Conservation (phyloP, 2,329 filamentous ascomycete genomes). For the Exserohilum rostratum region DNA sequence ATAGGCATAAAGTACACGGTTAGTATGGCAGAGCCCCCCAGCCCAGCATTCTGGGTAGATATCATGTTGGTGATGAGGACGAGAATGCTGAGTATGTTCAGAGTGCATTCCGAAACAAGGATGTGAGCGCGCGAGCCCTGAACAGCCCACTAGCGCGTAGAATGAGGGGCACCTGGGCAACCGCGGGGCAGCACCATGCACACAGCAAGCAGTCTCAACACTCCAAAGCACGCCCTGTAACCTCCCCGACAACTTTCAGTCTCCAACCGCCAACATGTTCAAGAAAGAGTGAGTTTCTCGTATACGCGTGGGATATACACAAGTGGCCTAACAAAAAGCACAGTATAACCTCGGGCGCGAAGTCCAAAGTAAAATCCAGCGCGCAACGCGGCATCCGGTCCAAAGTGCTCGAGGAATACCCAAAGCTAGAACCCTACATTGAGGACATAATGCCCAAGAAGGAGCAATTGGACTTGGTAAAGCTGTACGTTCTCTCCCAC, state of each 20-base stretch:
- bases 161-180: constrained; percentile 12
- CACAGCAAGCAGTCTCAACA: constrained; percentile 11
- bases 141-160: constrained; percentile 12
- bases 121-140: constrained; percentile 1
- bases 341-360: constrained; percentile 77
- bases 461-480: constrained; percentile 84
- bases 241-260: not conserved
- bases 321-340: not conserved
- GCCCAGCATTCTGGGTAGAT: no score
- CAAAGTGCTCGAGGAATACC: constrained; percentile 83
- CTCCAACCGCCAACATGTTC: constrained; percentile 37
- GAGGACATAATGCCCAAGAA: constrained; percentile 97
- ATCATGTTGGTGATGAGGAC: no score
- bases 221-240: constrained; percentile 1
- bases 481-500: constrained; percentile 63
- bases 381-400: constrained; percentile 85
- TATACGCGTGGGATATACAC: no score
- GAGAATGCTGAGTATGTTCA: no score
- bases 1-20: no score
- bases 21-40: no score
- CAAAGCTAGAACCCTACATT: constrained; percentile 82
- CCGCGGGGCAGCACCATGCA: constrained; percentile 11
- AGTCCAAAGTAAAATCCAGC: constrained; percentile 97
- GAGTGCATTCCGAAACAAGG: not conserved
- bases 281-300: constrained; percentile 49